Evolutionary conservation across 257 asterid genomes (phyloP).

Genomic region (Schizonepeta tenuifolia): DNA sequence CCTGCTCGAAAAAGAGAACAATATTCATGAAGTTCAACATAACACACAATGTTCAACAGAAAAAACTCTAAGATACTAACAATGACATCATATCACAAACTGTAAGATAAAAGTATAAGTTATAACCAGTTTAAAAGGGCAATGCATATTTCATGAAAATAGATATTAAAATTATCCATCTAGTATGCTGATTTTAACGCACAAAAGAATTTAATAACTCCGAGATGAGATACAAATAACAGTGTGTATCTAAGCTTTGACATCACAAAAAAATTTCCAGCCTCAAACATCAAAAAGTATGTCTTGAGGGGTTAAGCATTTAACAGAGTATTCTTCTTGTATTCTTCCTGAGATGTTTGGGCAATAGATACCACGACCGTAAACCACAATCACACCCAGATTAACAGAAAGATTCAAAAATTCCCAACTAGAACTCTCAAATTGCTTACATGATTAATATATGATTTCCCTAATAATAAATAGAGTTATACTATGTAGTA

Average conservation of each 20-base stretch:
- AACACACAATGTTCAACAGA: not conserved
- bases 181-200: not conserved
- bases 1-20: constrained; percentile 56
- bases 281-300: constrained; percentile 17
- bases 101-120: not conserved
- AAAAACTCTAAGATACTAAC: constrained; percentile 18
- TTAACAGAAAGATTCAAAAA: not conserved
- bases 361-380: not conserved
- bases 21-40: constrained; percentile 22
- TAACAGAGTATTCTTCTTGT: not conserved
- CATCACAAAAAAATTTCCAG: constrained; percentile 19
- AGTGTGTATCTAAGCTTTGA: constrained; percentile 9
- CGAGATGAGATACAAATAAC: not conserved
- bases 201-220: not conserved
- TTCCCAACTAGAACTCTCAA: constrained; percentile 4
- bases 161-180: not conserved
- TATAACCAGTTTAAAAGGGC: constrained; percentile 7
- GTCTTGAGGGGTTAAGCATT: not conserved
- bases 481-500: not conserved
- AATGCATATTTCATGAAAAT: not conserved
- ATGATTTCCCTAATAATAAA: not conserved
- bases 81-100: constrained; percentile 18
- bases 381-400: not conserved
- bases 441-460: not conserved
- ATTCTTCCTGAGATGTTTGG: not conserved